Base-by-base conservation (phyloP, 352 stramenopile genomes). In the Globisporangium nunn region DNA sequence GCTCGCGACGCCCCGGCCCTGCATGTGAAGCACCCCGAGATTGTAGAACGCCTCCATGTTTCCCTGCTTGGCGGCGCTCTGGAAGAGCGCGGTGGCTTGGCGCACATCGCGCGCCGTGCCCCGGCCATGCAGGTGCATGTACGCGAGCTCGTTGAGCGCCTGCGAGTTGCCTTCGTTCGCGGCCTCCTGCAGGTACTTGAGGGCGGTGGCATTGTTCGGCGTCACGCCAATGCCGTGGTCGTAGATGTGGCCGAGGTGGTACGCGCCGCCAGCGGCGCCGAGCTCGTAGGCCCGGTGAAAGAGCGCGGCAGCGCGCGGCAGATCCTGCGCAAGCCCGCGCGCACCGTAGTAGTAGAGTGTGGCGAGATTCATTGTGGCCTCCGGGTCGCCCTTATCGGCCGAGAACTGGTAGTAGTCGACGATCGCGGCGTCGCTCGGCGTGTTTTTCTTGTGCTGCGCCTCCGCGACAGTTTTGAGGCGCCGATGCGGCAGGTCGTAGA, bases 351-450 rank as follows among this genome's bases (percentile, higher is more conserved):
- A 90, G 66, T 94, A 91, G 40, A 96, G 59, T 54, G 84, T 89
- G 11, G 85, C 88, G n/a, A 96, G 64, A 57, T 87, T 88, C 15
- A 93, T 67, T 14, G 83, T 90, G 28, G 88, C 85, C 28, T 91
- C 74, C 0, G 81, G 67, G 61, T 96, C 87, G 15, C 87, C 88
- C 59, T 94, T 93, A 40, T 95, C 85, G 8, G 88, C 82, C 48
- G 88, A 89, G 63, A 93, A 92, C 59, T 91, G 72, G 58, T 96
- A 96, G 59, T 96, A 97, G 51, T 96, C 83, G n/a, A 95, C 80
- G 49, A 92, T 88, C 0, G 79, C 85, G 1, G 70, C 77, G 62
- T 91, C 81, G 12, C 70, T 83, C 17, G 84, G 84, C 3, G 81
- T 54, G 51, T 88, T 91, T 57, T 88, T 90, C 66, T 91, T 91